Conservation (phyloP, 1,139 yeast species). For the Sugiyamaella pinicola region DNA sequence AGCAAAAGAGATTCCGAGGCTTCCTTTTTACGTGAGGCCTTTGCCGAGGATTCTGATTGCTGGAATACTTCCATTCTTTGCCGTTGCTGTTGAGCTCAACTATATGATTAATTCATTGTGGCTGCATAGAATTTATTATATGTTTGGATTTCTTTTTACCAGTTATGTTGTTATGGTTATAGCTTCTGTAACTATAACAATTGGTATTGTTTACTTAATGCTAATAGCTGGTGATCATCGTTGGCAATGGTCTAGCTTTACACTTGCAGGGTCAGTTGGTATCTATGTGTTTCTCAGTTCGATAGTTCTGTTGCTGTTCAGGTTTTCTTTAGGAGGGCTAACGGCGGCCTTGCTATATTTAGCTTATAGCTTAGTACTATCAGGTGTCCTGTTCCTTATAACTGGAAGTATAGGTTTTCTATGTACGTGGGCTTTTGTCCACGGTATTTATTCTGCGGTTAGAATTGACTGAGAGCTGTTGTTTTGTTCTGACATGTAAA, state of each 20-base stretch:
- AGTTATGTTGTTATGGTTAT: constrained; percentile 78
- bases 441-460: constrained; percentile 46
- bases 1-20: constrained; percentile 91
- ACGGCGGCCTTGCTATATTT: constrained; percentile 75
- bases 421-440: constrained; percentile 69
- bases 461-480: neutral
- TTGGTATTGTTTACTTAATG: constrained; percentile 81
- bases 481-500: too few relatives aligned
- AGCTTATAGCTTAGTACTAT: constrained; percentile 79
- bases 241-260: constrained; percentile 96
- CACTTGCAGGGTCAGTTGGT: constrained; percentile 88
- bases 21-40: constrained; percentile 78
- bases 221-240: constrained; percentile 88
- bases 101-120: constrained; percentile 84
- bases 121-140: constrained; percentile 91
- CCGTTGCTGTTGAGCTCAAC: constrained; percentile 91
- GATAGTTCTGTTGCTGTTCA: constrained; percentile 49
- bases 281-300: constrained; percentile 83
- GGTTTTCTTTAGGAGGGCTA: constrained; percentile 71
- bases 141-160: constrained; percentile 95
- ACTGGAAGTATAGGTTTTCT: constrained; percentile 89
- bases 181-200: constrained; percentile 78
- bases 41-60: constrained; percentile 69
- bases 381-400: constrained; percentile 70
- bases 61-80: constrained; percentile 92